Conservation (phyloP, 106 monocot species). For the Phalaenopsis equestris region DNA sequence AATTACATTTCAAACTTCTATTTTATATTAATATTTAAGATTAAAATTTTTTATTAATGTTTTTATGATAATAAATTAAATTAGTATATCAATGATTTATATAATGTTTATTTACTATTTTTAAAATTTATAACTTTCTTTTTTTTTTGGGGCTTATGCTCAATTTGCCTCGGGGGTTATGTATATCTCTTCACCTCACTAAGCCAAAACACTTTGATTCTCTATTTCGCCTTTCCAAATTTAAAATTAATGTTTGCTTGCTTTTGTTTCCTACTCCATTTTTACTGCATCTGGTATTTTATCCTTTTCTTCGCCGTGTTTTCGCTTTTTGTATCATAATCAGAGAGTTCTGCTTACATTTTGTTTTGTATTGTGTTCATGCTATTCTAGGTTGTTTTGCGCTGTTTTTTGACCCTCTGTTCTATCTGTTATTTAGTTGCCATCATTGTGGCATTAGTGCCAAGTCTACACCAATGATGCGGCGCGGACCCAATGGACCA, state of each 20-base stretch:
- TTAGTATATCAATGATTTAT: no score
- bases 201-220: no score
- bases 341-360: not conserved
- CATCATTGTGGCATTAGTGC: constrained; percentile 56
- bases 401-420: not conserved
- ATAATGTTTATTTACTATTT: no score
- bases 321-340: not conserved
- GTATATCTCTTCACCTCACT: no score
- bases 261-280: not conserved
- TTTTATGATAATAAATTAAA: no score
- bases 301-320: not conserved
- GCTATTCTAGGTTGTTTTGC: not conserved
- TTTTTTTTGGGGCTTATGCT: no score
- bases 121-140: no score
- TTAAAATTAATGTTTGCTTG: not conserved
- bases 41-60: no score
- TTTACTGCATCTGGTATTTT: not conserved
- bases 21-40: no score
- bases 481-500: constrained; percentile 67
- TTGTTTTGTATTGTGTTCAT: not conserved
- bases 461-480: constrained; percentile 66
- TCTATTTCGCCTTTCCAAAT: no score
- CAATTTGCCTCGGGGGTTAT: no score
- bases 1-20: no score
- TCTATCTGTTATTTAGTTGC: constrained; percentile 26